phyloP scores from a whole-genome alignment of 2,329 filamentous ascomycete species.

The Phoma sp. region DNA sequence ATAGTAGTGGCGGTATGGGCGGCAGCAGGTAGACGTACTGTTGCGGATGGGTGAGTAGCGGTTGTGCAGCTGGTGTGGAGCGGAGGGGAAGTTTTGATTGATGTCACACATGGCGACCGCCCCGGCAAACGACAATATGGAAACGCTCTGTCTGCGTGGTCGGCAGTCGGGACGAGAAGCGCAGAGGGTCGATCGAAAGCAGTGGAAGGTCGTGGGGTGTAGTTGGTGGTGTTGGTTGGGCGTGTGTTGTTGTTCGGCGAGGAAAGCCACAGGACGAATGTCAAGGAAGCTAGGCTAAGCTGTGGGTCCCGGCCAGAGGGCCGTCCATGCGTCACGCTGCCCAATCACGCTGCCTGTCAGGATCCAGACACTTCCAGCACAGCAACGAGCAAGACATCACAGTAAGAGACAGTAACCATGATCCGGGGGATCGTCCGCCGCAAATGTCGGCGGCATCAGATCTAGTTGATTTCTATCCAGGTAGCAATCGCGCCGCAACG shows the following conservation, averaged over 20 bases:
- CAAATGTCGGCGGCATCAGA: conserved; percentile 28
- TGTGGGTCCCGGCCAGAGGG: conserved; percentile 2
- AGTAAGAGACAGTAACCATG: neutral
- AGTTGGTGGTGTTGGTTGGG: conserved; percentile 18
- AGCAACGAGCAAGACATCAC: conserved; percentile 8
- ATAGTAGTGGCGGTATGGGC: conserved; percentile 12
- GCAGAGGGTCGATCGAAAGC: conserved; percentile 2
- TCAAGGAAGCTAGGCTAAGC: conserved; percentile 11
- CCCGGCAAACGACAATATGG: conserved; percentile 30
- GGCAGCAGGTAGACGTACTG: conserved; percentile 56
- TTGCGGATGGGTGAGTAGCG: conserved; percentile 67
- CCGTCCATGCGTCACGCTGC: neutral
- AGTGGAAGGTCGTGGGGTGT: neutral
- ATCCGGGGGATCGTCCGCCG: conserved; percentile 35
- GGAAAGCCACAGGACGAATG: conserved; percentile 25
- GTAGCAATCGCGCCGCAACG: conserved; percentile 22
- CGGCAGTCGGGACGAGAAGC: conserved; percentile 3
- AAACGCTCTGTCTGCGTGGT: conserved; percentile 21
- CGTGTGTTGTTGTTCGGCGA: conserved; percentile 31
- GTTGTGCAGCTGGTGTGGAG: conserved; percentile 68
- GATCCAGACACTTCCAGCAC: conserved; percentile 4
- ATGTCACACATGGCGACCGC: conserved; percentile 64
- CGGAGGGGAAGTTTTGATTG: conserved; percentile 64
- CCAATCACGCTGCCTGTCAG: conserved; percentile 9
- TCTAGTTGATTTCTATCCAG: conserved; percentile 44